These are phyloP conservation scores for Euphorbia pulcherrima DNA, from an alignment of 345 rosid species.

Conservation along the genomic window DNA sequence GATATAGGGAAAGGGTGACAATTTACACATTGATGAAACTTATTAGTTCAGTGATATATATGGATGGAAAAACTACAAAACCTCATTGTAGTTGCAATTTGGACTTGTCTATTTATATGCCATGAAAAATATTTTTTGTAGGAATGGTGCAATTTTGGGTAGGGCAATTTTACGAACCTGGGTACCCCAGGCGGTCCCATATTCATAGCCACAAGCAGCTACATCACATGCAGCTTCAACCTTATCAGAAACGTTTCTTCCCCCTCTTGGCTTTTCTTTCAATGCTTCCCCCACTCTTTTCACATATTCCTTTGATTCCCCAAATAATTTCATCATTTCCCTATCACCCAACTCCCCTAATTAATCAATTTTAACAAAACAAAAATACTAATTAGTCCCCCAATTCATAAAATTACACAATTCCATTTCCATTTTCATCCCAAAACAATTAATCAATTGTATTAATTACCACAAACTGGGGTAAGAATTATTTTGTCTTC, in stretches of 20 bases:
- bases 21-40: too few relatives aligned
- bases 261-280: constrained; percentile 27
- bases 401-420: too few relatives aligned
- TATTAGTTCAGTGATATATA: too few relatives aligned
- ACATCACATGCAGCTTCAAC: constrained; percentile 42
- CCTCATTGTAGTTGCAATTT: too few relatives aligned
- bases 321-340: constrained; percentile 29
- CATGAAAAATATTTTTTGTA: too few relatives aligned
- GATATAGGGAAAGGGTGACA: too few relatives aligned
- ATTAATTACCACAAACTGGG: background rate
- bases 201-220: constrained; percentile 44
- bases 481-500: constrained; percentile 14
- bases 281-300: constrained; percentile 27
- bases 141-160: too few relatives aligned
- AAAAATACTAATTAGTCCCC: background rate
- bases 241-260: constrained; percentile 7
- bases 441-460: too few relatives aligned
- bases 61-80: too few relatives aligned
- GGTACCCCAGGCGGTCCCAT: constrained; percentile 50
- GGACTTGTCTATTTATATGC: too few relatives aligned
- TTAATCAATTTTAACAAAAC: background rate
- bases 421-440: too few relatives aligned
- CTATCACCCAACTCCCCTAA: constrained; percentile 14
- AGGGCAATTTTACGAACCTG: constrained; percentile 27
- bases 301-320: constrained; percentile 43